phyloP scores from a whole-genome alignment of 169 alveolate genomes.

The Plasmodium falciparum region DNA sequence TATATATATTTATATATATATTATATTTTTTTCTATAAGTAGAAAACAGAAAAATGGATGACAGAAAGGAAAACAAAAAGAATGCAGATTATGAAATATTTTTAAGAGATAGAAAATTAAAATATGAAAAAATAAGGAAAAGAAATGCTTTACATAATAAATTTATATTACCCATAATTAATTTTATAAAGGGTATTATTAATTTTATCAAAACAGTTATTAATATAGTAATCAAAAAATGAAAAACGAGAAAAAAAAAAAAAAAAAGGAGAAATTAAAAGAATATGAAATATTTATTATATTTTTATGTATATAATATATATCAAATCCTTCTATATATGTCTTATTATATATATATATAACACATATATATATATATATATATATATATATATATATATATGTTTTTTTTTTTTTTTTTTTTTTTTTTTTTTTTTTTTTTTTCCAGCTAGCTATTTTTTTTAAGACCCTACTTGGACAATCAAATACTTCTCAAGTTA shows the following conservation, averaged over 20 bases:
- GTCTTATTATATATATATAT: no score
- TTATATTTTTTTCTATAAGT: not conserved
- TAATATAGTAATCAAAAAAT: constrained; percentile 42
- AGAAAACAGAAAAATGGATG: constrained; percentile 51
- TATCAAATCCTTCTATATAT: not conserved
- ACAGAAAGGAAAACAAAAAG: constrained; percentile 27
- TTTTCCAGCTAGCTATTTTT: constrained; percentile 62
- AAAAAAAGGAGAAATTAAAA: not conserved
- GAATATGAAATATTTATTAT: not conserved
- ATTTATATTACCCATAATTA: constrained; percentile 35
- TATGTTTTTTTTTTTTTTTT: no score
- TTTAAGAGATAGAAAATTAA: constrained; percentile 58
- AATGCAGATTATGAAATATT: constrained; percentile 42
- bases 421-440: constrained; percentile 25
- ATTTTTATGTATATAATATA: not conserved
- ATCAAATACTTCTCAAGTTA: constrained; percentile 29
- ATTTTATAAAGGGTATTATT: constrained; percentile 19
- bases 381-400: no score
- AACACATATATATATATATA: no score
- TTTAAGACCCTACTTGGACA: constrained; percentile 62
- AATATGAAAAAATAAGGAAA: constrained; percentile 45
- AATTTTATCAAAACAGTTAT: constrained; percentile 48
- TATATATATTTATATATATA: not conserved
- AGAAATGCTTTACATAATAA: constrained; percentile 23
- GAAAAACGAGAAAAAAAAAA: not conserved